Base-by-base conservation (phyloP, 2,329 filamentous ascomycete genomes). In the Talaromyces sp. region DNA sequence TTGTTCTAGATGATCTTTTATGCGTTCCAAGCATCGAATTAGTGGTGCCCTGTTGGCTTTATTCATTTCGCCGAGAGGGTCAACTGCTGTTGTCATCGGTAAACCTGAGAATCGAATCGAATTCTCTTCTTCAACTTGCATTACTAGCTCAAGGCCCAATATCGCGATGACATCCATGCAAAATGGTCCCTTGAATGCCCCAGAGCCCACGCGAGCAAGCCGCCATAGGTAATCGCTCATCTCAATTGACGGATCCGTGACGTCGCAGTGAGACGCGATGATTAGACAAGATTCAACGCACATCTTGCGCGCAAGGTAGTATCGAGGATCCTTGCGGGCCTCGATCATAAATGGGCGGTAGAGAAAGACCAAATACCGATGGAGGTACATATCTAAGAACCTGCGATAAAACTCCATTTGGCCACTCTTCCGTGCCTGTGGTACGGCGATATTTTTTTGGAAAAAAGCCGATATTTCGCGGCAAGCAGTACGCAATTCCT, bases 51-150 rank as follows among this genome's bases (percentile, higher is more conserved):
- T 66, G 8, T 62, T 61, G 16, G 62, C 64, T 19, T 54, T 63
- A 4, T 63, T 61, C 48, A 68, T 52, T 63, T 69, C 63, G 54
- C 48, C 45, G 3, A 68, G 41, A 22, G 63, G 61, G 35, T 69
- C 67, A 47, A 41, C 52, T 58, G 57, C 31, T 39, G 50, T 31
- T 39, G 27, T 45, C 60, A 33, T 39, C 13, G 37, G 57, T 14
- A 39, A 41, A 19, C 24, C 41, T 22, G 31, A 43, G n/a, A 56
- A 31, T 22, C 48, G 52, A 27, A 57, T 33, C 13, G 62, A 64
- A 47, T 24, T 52, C 33, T 63, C 64, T 57, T 73, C 71, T 59
- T 70, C 71, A n/a, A 72, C 58, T 45, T 73, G 71, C n/a, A 66
- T 68, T 37, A 68, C 60, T 27, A 71, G 59, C 59, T 73, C 71